phyloP scores from a whole-genome alignment of 2,329 filamentous ascomycete species.

The Hypoxylon sp. region DNA sequence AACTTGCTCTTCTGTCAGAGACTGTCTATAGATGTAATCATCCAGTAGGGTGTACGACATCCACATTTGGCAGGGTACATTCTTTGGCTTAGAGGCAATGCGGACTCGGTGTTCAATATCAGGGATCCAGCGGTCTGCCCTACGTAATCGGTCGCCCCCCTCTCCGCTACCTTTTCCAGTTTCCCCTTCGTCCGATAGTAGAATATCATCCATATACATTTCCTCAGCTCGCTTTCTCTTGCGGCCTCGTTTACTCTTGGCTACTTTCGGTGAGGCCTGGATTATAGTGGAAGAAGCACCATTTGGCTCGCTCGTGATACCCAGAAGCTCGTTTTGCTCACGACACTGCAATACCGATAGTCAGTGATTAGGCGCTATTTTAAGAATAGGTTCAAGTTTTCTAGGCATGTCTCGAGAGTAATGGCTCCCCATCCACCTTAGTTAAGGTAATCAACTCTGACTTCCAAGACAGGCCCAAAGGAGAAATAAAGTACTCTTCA shows the following conservation, averaged over 20 bases:
- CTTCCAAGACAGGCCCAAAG: no score
- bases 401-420: no score
- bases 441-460: no score
- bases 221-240: conserved; percentile 24
- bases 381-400: no score
- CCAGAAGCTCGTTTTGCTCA: conserved; percentile 33
- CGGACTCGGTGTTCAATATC: conserved; percentile 39
- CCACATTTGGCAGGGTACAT: conserved; percentile 36
- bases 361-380: no score
- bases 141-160: conserved; percentile 1
- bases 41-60: conserved; percentile 44
- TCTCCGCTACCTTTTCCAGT: background rate
- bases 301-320: background rate
- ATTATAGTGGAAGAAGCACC: background rate
- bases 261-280: background rate
- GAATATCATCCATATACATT: conserved; percentile 42
- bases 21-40: conserved; percentile 42
- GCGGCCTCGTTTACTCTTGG: conserved; percentile 23
- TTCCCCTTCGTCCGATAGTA: conserved; percentile 27
- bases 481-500: no score
- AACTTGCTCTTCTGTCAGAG: conserved; percentile 34
- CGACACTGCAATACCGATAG: background rate
- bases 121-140: conserved; percentile 41
- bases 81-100: conserved; percentile 19
- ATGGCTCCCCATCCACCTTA: no score